Evolutionary conservation across 768 basidiomycete genomes (phyloP).

Genomic region (Serendipita sp.): DNA sequence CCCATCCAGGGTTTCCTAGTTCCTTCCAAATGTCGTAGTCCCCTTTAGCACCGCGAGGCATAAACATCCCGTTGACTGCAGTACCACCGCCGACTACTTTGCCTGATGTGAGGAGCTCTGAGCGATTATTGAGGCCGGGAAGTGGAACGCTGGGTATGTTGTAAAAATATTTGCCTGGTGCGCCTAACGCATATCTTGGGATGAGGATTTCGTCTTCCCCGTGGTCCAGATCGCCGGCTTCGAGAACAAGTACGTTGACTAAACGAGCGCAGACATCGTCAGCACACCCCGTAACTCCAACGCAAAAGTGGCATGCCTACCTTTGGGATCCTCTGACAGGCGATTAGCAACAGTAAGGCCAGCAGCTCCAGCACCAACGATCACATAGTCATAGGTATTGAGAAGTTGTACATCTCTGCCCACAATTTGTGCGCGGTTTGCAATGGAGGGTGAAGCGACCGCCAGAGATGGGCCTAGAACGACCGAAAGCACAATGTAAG

Average conservation of each 20-base stretch:
- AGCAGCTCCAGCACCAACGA: constrained; percentile 21
- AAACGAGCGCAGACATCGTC: background rate
- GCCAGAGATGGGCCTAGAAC: background rate
- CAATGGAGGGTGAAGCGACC: too few species aligned
- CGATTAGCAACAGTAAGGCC: constrained; percentile 20
- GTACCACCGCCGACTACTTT: background rate
- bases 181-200: background rate
- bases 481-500: too few species aligned
- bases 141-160: background rate
- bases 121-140: background rate
- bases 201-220: background rate
- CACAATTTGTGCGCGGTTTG: too few species aligned
- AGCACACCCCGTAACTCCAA: too few species aligned
- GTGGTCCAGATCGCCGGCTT: background rate
- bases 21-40: constrained; percentile 7
- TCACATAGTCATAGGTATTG: constrained; percentile 19
- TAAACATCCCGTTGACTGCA: constrained; percentile 2
- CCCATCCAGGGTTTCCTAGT: background rate
- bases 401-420: too few species aligned
- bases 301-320: constrained; percentile 8
- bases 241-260: constrained; percentile 5
- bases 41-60: background rate
- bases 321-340: constrained; percentile 18
- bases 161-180: background rate
- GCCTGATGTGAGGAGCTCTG: background rate